Evolutionary conservation across 805 yeast species (phyloP).

Genomic region (Wickerhamiella australiensis): DNA sequence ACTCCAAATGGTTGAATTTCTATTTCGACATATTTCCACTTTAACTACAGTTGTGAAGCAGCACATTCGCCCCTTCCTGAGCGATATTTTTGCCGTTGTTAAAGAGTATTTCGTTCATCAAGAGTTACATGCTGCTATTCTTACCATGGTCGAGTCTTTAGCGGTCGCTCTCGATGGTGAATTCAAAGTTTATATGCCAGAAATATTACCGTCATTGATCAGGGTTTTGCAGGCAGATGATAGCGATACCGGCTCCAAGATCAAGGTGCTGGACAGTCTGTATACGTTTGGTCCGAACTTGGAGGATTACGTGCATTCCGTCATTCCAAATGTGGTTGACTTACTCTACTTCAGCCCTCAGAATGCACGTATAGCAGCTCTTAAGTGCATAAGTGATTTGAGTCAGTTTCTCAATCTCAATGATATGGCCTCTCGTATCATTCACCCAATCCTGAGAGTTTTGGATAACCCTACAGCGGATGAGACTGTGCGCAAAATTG

Average conservation of each 20-base stretch:
- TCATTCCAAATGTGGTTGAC: constrained; percentile 74
- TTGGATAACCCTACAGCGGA: constrained; percentile 37
- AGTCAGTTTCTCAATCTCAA: constrained; percentile 59
- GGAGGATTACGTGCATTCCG: constrained; percentile 77
- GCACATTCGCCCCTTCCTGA: constrained; percentile 73
- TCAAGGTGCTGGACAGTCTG: constrained; percentile 67
- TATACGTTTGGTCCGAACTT: constrained; percentile 78
- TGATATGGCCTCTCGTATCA: constrained; percentile 82
- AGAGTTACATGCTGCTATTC: constrained; percentile 63
- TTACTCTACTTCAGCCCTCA: constrained; percentile 61
- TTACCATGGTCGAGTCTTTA: constrained; percentile 69
- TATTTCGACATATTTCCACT: constrained; percentile 77
- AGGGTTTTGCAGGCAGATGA: constrained; percentile 59
- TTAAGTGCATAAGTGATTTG: constrained; percentile 70
- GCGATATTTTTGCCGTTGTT: constrained; percentile 61
- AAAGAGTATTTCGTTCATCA: constrained; percentile 57
- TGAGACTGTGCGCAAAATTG: constrained; percentile 44
- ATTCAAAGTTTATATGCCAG: constrained; percentile 72
- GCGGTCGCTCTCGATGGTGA: constrained; percentile 85
- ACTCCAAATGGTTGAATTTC: constrained; percentile 66
- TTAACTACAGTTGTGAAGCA: constrained; percentile 74
- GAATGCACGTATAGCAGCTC: constrained; percentile 55
- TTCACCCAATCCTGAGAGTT: constrained; percentile 73
- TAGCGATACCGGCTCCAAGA: constrained; percentile 34
- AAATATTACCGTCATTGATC: constrained; percentile 61